Conservation (phyloP, 805 yeast genomes). For the Pichia ethanolica region DNA sequence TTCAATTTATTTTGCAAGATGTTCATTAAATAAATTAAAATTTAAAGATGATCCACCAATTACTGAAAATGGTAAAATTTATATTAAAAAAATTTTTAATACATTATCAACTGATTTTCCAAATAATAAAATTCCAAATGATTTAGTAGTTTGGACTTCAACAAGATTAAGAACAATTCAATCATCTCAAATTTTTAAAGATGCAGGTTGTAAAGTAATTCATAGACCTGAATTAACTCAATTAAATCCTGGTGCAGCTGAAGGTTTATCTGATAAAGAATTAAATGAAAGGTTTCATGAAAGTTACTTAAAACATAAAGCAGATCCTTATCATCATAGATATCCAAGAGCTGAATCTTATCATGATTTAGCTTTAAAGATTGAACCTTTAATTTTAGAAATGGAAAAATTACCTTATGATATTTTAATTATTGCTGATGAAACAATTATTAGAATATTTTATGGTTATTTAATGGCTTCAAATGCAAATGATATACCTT, state of each 20-base stretch:
- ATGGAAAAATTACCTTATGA: slow-evolving; percentile 90
- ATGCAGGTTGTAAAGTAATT: slow-evolving; percentile 54
- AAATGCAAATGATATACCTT: slow-evolving; percentile 79
- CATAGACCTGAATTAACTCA: slow-evolving; percentile 82
- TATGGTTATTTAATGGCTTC: slow-evolving; percentile 95
- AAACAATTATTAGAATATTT: slow-evolving; percentile 77
- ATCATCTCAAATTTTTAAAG: slow-evolving; percentile 62
- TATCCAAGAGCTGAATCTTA: slow-evolving; percentile 90
- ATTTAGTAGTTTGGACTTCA: slow-evolving; percentile 89
- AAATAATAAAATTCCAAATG: slow-evolving; percentile 20
- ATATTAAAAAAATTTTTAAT: slow-evolving; percentile 56
- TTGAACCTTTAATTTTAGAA: slow-evolving; percentile 89
- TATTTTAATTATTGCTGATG: slow-evolving; percentile 87
- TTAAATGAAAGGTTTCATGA: slow-evolving; percentile 54
- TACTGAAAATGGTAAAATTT: slow-evolving; percentile 62
- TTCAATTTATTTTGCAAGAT: slow-evolving; percentile 86
- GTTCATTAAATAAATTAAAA: slow-evolving; percentile 50
- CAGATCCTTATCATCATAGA: slow-evolving; percentile 89
- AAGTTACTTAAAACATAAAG: slow-evolving; percentile 56
- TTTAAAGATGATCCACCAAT: slow-evolving; percentile 77
- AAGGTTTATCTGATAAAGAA: slow-evolving; percentile 56
- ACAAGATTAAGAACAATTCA: slow-evolving; percentile 78
- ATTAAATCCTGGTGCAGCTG: slow-evolving; percentile 82
- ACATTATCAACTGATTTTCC: slow-evolving; percentile 38
- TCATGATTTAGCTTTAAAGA: slow-evolving; percentile 89